These are phyloP conservation scores for Vigna angularis DNA, from an alignment of 306 rosid species.

Conservation along the genomic window DNA sequence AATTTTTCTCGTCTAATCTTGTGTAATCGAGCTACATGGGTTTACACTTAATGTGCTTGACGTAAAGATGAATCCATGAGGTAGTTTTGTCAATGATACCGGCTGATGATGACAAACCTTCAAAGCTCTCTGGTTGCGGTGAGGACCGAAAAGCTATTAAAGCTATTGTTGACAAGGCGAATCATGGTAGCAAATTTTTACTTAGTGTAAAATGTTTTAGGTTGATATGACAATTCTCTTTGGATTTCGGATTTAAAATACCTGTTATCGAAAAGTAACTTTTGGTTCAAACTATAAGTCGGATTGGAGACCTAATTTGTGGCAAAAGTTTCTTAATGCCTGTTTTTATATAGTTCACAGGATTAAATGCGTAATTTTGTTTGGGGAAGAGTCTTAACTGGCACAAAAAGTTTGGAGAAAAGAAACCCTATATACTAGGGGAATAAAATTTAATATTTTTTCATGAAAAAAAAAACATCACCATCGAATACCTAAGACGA, in stretches of 20 bases:
- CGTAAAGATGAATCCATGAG: not conserved
- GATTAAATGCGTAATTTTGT: not conserved
- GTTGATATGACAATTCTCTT: not conserved
- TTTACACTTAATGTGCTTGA: conserved; percentile 26
- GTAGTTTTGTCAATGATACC: conserved; percentile 9
- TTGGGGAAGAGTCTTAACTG: not conserved
- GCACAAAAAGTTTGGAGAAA: not conserved
- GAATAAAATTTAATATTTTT: not conserved
- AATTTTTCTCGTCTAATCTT: conserved; percentile 1
- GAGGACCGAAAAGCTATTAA: not conserved
- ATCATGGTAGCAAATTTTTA: not conserved
- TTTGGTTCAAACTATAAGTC: not conserved
- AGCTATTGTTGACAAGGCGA: conserved; percentile 8
- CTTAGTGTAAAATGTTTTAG: conserved; percentile 13
- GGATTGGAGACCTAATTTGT: not conserved
- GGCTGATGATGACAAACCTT: not conserved
- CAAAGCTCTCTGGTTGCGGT: not conserved
- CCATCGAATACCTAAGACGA: not conserved
- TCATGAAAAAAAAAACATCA: not conserved
- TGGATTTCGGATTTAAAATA: not conserved
- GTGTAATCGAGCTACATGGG: conserved; percentile 22
- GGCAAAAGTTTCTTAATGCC: not conserved
- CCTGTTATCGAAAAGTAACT: not conserved
- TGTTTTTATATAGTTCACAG: not conserved
- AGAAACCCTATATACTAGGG: not conserved